These are phyloP conservation scores for Pascua sp. DNA, from an alignment of 1,284 basidiomycete genomes.

Conservation along the genomic window DNA sequence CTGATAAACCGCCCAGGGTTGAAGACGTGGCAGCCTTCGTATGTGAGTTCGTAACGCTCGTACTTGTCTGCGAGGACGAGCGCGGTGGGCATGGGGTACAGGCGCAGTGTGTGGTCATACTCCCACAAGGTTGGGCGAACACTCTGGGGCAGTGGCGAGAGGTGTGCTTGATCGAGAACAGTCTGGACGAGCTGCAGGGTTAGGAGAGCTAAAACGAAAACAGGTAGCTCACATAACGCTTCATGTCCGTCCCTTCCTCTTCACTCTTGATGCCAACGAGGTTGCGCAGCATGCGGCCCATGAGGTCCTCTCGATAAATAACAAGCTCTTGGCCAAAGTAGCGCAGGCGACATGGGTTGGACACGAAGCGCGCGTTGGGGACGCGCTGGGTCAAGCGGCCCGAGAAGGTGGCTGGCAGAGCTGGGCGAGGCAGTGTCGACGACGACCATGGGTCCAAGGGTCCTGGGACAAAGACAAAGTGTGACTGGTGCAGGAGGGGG, in stretches of 20 bases:
- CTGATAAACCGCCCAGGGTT: conserved; percentile 85
- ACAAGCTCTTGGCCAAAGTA: conserved; percentile 97
- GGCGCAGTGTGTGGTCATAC: conserved; percentile 83
- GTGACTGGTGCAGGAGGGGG: conserved; percentile 72
- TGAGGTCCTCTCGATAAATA: conserved; percentile 85
- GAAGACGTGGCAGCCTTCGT: conserved; percentile 97
- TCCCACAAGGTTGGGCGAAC: conserved; percentile 87
- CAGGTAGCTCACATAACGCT: conserved; percentile 67
- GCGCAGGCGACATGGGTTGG: conserved; percentile 90
- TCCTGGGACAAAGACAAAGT: conserved; percentile 92
- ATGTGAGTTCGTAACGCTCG: conserved; percentile 92
- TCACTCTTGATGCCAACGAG: conserved; percentile 78
- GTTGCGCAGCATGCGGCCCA: conserved; percentile 91
- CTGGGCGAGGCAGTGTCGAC: conserved; percentile 73
- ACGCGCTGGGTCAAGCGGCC: conserved; percentile 66
- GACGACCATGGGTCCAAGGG: conserved; percentile 79
- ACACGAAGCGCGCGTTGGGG: conserved; percentile 74
- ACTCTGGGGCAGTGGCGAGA: conserved; percentile 75
- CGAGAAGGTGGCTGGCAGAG: conserved; percentile 70
- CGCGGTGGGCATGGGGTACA: conserved; percentile 92
- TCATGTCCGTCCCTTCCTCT: conserved; percentile 67
- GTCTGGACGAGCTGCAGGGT: conserved; percentile 77
- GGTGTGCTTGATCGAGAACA: conserved; percentile 84
- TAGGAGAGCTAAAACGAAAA: background rate
- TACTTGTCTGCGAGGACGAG: conserved; percentile 97